These are phyloP conservation scores for Globisporangium megalacanthum DNA, from an alignment of 352 stramenopile species.

Conservation along the genomic window DNA sequence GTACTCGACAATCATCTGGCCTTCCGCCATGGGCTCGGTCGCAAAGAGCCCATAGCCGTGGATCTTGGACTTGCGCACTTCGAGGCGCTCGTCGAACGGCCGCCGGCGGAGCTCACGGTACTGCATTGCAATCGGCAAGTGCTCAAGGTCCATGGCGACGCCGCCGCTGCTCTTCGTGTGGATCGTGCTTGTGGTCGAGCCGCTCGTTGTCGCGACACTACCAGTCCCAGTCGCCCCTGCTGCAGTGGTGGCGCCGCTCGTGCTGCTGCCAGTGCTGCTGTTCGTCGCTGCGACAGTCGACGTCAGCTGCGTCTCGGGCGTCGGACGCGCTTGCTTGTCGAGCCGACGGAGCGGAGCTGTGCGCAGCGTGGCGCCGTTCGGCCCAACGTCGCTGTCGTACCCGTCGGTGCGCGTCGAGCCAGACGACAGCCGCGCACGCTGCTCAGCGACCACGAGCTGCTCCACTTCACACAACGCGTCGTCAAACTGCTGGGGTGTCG, in stretches of 20 bases:
- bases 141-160: conserved; percentile 74
- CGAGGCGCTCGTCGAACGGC: conserved; percentile 87
- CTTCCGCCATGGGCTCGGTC: conserved; percentile 85
- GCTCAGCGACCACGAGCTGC: conserved; percentile 69
- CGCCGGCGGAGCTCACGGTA: conserved; percentile 91
- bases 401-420: conserved; percentile 87
- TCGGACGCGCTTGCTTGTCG: conserved; percentile 47
- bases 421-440: conserved; percentile 77
- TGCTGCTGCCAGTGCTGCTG: conserved; percentile 6
- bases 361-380: conserved; percentile 21
- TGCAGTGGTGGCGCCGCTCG: conserved; percentile 4
- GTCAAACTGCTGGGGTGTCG: conserved; percentile 64
- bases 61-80: conserved; percentile 92
- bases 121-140: conserved; percentile 82
- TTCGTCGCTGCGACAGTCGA: conserved; percentile 4
- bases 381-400: conserved; percentile 38
- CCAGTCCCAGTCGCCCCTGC: neutral
- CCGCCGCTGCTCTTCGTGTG: conserved; percentile 19
- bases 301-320: conserved; percentile 20
- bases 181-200: too few relatives aligned
- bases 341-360: conserved; percentile 22
- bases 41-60: conserved; percentile 97
- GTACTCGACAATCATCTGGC: conserved; percentile 97
- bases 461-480: conserved; percentile 79
- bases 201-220: conserved; percentile 8